Evolutionary conservation across 495 filamentous ascomycete genomes (phyloP).

Genomic region (Penicillium longicatenatum): DNA sequence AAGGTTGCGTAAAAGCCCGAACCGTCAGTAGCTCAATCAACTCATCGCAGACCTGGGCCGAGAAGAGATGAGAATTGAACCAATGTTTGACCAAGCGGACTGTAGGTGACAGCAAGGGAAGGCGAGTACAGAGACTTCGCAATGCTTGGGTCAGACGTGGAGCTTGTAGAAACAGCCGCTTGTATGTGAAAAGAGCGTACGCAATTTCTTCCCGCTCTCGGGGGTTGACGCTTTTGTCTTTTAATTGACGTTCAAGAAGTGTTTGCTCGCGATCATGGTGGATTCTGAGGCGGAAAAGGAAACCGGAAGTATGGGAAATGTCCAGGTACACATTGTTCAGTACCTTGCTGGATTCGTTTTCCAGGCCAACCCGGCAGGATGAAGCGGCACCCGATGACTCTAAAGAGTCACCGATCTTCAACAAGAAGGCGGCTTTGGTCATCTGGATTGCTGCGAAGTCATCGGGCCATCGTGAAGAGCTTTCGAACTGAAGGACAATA

Average conservation of each 20-base stretch:
- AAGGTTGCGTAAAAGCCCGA: slow-evolving; percentile 75
- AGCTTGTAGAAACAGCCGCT: slow-evolving; percentile 66
- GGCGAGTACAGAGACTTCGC: slow-evolving; percentile 74
- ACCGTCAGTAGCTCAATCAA: slow-evolving; percentile 79
- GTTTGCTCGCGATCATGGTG: slow-evolving; percentile 82
- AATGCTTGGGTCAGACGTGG: slow-evolving; percentile 82
- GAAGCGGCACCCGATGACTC: slow-evolving; percentile 53
- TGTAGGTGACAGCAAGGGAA: slow-evolving; percentile 77
- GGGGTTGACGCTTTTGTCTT: slow-evolving; percentile 65
- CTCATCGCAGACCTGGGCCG: slow-evolving; percentile 72
- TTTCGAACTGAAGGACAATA: slow-evolving; percentile 86
- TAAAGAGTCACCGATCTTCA: slow-evolving; percentile 76
- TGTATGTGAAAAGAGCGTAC: slow-evolving; percentile 67
- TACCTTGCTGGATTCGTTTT: slow-evolving; percentile 65
- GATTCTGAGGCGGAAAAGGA: slow-evolving; percentile 57
- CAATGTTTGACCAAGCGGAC: slow-evolving; percentile 89
- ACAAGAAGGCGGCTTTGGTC: slow-evolving; percentile 88
- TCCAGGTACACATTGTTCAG: slow-evolving; percentile 86
- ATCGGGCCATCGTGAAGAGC: slow-evolving; percentile 91
- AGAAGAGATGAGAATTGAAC: slow-evolving; percentile 83
- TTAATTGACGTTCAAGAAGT: slow-evolving; percentile 75
- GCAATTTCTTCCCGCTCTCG: slow-evolving; percentile 65
- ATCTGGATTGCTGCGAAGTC: slow-evolving; percentile 86
- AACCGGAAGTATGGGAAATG: slow-evolving; percentile 67
- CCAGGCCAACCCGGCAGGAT: slow-evolving; percentile 71